These are phyloP conservation scores for Fusarium tuaranense DNA, from an alignment of 2,329 filamentous ascomycete genomes.

Conservation along the genomic window DNA sequence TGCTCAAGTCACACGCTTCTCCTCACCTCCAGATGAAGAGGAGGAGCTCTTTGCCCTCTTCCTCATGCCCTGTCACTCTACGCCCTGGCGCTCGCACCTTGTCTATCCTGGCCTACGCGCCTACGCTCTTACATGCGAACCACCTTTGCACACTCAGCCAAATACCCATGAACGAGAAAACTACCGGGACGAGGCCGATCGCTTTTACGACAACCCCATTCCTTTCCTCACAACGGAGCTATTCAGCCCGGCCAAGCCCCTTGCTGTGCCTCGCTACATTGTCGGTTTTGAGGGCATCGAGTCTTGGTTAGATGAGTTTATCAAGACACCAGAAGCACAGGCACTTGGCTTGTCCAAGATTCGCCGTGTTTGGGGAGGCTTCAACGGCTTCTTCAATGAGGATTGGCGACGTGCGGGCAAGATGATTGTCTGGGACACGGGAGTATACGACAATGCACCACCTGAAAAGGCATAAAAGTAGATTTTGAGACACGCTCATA, in stretches of 20 bases:
- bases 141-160: slow-evolving; percentile 77
- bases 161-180: slow-evolving; percentile 68
- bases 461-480: background rate
- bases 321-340: slow-evolving; percentile 54
- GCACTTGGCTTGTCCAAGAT: slow-evolving; percentile 55
- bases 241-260: slow-evolving; percentile 47
- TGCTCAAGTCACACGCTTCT: slow-evolving; percentile 34
- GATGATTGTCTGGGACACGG: slow-evolving; percentile 71
- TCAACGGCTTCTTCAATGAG: slow-evolving; percentile 73
- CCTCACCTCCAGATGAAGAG: slow-evolving; percentile 45
- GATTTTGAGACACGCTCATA: background rate
- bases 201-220: slow-evolving; percentile 79
- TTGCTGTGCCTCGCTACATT: slow-evolving; percentile 65
- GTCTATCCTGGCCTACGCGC: slow-evolving; percentile 80
- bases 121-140: slow-evolving; percentile 91
- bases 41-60: slow-evolving; percentile 77
- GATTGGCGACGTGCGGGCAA: slow-evolving; percentile 68
- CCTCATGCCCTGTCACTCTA: slow-evolving; percentile 95
- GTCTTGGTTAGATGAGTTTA: slow-evolving; percentile 57
- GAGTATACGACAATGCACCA: slow-evolving; percentile 44
- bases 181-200: slow-evolving; percentile 91
- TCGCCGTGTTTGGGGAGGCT: slow-evolving; percentile 65
- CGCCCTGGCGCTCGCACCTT: slow-evolving; percentile 92
- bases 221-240: slow-evolving; percentile 69
- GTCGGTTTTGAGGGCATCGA: slow-evolving; percentile 72